Conservation (phyloP, 1,139 yeast genomes). For the Saccharomyces hybrid region DNA sequence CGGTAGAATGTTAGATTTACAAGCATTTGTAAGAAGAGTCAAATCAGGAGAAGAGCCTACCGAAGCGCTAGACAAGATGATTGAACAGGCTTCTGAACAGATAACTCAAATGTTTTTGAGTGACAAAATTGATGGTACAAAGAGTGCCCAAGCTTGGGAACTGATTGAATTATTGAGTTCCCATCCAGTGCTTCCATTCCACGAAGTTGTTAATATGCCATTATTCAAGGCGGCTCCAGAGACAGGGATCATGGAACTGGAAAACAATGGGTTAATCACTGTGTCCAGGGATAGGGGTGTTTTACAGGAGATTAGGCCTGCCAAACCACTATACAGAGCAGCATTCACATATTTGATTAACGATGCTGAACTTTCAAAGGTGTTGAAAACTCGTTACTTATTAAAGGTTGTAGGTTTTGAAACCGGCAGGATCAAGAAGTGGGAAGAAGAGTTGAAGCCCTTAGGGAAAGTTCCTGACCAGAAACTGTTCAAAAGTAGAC, state of each 20-base stretch:
- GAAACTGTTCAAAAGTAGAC: too few species aligned
- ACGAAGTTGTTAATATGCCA: slow-evolving; percentile 50
- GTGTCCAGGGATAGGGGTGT: slow-evolving; percentile 70
- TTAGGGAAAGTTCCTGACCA: too few species aligned
- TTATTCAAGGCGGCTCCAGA: slow-evolving; percentile 55
- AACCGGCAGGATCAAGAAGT: too few species aligned
- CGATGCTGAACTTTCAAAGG: too few species aligned
- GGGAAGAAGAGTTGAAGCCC: too few species aligned
- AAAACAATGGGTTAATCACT: slow-evolving; percentile 67
- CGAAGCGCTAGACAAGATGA: slow-evolving; percentile 72
- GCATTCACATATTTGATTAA: too few species aligned
- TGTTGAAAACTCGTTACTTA: too few species aligned
- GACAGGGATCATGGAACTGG: slow-evolving; percentile 58
- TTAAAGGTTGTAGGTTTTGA: too few species aligned
- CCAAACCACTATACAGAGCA: too few species aligned
- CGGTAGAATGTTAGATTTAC: slow-evolving; percentile 90
- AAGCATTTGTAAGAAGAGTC: slow-evolving; percentile 79
- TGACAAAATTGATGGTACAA: slow-evolving; percentile 47
- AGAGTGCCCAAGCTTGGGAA: slow-evolving; percentile 82
- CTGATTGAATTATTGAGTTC: slow-evolving; percentile 57
- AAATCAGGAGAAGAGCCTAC: slow-evolving; percentile 77
- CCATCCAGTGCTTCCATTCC: slow-evolving; percentile 39
- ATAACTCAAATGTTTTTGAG: slow-evolving; percentile 71
- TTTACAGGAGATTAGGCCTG: slow-evolving; percentile 40
- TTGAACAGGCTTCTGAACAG: slow-evolving; percentile 79